Base-by-base conservation (phyloP, 2,329 filamentous ascomycete genomes). In the Fusarium hostae region DNA sequence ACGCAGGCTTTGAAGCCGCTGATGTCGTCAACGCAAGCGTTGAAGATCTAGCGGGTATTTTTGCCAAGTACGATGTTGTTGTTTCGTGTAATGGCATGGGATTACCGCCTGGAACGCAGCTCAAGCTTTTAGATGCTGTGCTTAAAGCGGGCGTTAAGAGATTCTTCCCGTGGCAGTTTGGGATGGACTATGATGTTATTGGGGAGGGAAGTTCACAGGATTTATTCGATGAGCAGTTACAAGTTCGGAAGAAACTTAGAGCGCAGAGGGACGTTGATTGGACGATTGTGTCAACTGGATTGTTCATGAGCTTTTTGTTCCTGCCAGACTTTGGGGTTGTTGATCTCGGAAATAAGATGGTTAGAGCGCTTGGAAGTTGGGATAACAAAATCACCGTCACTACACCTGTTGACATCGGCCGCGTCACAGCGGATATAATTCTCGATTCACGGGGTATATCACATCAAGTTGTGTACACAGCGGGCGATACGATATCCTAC, bases 121-220 rank as follows among this genome's bases (percentile, higher is more conserved):
- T 84, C 2, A 91, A 91, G 72, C 80, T 93, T 22, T 80, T 87
- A 0, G 75, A 82, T 15, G 90, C 90, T 1, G 87, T 85, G 0
- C 79, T 93, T 0, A 77, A 79, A 15, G 89, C 87, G 0, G 79
- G 81, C 0, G 84, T 86, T 0, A 71, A 79, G 18, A 81, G 87
- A 1, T 93, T 86, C 75, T 85, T 93, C 22, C 91, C 91, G 1
- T 94, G 91, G 91, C 91, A 94, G 78, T 93, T 90, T 77, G 91
- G 91, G 2, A 87, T 92, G 28, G 89, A 94, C 76, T 94, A 93
- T 79, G 90, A 93, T 62, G 77, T 82, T 32, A 88, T 92, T 20
- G 89, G 90, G 0, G 78, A 81, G 1, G 86, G 87, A 0, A 88
- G 86, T 30, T 82, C 87, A 45, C 90, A 92, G 78, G 86, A 89